phyloP scores from a whole-genome alignment of 768 basidiomycete species.

The Leccinum subgranulosum region DNA sequence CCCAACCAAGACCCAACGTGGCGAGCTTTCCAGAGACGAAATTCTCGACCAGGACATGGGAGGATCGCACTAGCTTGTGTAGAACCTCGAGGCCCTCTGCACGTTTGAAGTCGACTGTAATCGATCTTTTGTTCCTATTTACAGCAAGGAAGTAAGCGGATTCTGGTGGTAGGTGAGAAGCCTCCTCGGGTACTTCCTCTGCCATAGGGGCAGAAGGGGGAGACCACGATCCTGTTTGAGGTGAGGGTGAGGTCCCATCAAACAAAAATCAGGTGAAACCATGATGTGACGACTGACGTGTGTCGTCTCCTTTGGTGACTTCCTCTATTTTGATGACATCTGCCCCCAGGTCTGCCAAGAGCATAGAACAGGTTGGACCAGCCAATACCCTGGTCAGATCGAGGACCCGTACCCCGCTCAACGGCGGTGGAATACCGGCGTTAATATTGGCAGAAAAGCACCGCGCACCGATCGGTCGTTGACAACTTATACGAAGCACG shows the following conservation, averaged over 20 bases:
- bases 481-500: not conserved
- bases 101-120: constrained; percentile 86
- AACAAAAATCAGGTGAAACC: constrained; percentile 7
- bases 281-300: constrained; percentile 46
- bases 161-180: constrained; percentile 76
- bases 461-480: constrained; percentile 3
- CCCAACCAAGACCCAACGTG: constrained; percentile 81
- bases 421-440: constrained; percentile 68
- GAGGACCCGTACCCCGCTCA: constrained; percentile 77
- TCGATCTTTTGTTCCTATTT: constrained; percentile 87
- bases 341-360: constrained; percentile 88
- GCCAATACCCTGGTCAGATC: constrained; percentile 90
- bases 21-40: constrained; percentile 83
- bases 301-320: constrained; percentile 81
- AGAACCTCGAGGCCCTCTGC: constrained; percentile 75
- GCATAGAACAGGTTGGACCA: constrained; percentile 91
- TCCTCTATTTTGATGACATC: constrained; percentile 95
- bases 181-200: constrained; percentile 45
- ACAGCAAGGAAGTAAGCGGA: constrained; percentile 89
- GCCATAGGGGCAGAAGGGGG: constrained; percentile 57
- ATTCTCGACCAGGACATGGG: constrained; percentile 91
- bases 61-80: constrained; percentile 60
- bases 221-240: constrained; percentile 54
- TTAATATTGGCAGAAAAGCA: constrained; percentile 12
- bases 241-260: constrained; percentile 14